Conservation (phyloP, 208 protist species). For the Trypanosoma caninum region DNA sequence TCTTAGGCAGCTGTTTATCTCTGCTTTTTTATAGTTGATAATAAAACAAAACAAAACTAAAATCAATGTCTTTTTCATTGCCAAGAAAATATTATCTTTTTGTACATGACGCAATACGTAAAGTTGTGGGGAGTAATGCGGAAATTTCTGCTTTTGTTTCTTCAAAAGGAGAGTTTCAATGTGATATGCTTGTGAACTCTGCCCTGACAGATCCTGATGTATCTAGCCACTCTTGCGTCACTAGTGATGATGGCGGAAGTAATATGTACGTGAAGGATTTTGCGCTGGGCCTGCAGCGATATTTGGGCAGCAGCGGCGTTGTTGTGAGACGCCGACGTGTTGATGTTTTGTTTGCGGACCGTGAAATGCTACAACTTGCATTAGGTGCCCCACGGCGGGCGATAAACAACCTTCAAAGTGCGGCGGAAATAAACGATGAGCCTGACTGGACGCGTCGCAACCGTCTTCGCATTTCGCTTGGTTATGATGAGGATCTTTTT, state of each 20-base stretch:
- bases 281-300: constrained; percentile 43
- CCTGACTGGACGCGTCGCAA: constrained; percentile 63
- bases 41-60: too few species aligned
- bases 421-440: constrained; percentile 44
- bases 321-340: constrained; percentile 44
- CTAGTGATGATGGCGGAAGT: neutral
- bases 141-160: constrained; percentile 78
- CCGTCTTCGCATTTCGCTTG: constrained; percentile 79
- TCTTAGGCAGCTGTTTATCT: neutral
- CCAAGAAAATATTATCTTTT: constrained; percentile 73
- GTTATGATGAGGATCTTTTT: constrained; percentile 85
- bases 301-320: constrained; percentile 59
- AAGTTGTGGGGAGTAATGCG: constrained; percentile 33
- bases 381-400: constrained; percentile 46
- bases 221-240: neutral
- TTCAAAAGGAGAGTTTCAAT: constrained; percentile 62
- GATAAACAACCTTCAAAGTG: constrained; percentile 22
- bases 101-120: constrained; percentile 73
- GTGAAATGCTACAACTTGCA: constrained; percentile 57
- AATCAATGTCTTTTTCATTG: constrained; percentile 26
- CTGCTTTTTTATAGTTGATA: too few species aligned
- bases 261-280: constrained; percentile 37
- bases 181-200: constrained; percentile 85
- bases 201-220: constrained; percentile 41
- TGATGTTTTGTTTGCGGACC: constrained; percentile 69